Evolutionary conservation across 2,329 filamentous ascomycete species (phyloP).

Genomic region (Alternaria triticina): DNA sequence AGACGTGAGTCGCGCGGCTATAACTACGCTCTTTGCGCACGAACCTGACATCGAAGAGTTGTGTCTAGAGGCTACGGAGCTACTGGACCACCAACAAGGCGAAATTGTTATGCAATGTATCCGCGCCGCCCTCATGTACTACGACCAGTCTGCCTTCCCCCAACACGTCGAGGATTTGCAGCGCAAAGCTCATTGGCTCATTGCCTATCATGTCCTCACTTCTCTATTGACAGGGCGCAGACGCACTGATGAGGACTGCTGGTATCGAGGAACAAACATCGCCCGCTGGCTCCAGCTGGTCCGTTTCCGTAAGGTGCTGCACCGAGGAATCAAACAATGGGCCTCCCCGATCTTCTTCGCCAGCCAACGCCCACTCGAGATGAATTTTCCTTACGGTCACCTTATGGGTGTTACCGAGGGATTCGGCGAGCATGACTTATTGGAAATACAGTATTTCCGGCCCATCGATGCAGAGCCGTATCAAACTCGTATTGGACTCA

Average conservation of each 20-base stretch:
- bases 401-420: neutral
- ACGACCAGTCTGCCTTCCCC: neutral
- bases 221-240: neutral
- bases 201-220: neutral
- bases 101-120: neutral
- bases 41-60: neutral
- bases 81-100: neutral
- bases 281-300: neutral
- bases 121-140: neutral
- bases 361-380: neutral
- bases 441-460: neutral
- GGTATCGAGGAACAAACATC: neutral
- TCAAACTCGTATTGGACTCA: neutral
- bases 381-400: neutral
- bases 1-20: neutral
- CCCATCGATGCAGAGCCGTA: neutral
- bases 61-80: neutral
- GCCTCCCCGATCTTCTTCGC: neutral
- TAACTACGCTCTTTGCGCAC: neutral
- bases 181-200: neutral
- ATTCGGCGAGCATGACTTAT: neutral
- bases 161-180: neutral
- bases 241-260: neutral
- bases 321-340: neutral
- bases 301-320: neutral